Evolutionary conservation across 139 green algal genomes (phyloP).

Genomic region (Haematococcus lacustris): DNA sequence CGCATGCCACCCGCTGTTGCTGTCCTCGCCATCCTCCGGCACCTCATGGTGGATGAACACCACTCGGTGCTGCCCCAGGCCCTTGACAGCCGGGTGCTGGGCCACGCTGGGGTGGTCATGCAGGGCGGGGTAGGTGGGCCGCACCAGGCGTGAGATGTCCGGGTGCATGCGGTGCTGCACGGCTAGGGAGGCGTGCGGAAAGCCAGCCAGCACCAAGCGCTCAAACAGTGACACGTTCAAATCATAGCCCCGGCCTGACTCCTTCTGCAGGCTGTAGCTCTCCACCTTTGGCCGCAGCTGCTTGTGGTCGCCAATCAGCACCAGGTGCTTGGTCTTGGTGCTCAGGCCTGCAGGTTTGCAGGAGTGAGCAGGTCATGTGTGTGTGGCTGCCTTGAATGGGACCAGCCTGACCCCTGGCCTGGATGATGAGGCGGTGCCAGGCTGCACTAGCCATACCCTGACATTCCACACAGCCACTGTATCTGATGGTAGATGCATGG

Average conservation of each 20-base stretch:
- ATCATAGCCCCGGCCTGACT: constrained; percentile 46
- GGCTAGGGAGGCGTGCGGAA: constrained; percentile 42
- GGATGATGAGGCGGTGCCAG: too few relatives aligned
- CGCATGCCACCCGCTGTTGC: not conserved
- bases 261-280: constrained; percentile 40
- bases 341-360: too few relatives aligned
- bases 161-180: constrained; percentile 72
- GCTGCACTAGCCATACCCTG: too few relatives aligned
- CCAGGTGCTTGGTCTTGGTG: too few relatives aligned
- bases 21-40: constrained; percentile 19
- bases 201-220: constrained; percentile 43
- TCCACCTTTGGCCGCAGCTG: constrained; percentile 76
- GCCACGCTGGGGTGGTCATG: constrained; percentile 23
- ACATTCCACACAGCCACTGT: too few relatives aligned
- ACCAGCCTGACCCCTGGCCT: too few relatives aligned
- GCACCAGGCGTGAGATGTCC: constrained; percentile 25
- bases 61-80: constrained; percentile 18
- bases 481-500: too few relatives aligned
- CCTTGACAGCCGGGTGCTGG: constrained; percentile 20
- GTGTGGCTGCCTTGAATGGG: too few relatives aligned
- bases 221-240: constrained; percentile 80
- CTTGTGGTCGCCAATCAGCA: too few relatives aligned
- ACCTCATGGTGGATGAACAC: constrained; percentile 43
- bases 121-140: constrained; percentile 32
- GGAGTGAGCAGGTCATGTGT: too few relatives aligned